Conservation (phyloP, 495 filamentous ascomycete genomes). For the Aspergillus leporis region DNA sequence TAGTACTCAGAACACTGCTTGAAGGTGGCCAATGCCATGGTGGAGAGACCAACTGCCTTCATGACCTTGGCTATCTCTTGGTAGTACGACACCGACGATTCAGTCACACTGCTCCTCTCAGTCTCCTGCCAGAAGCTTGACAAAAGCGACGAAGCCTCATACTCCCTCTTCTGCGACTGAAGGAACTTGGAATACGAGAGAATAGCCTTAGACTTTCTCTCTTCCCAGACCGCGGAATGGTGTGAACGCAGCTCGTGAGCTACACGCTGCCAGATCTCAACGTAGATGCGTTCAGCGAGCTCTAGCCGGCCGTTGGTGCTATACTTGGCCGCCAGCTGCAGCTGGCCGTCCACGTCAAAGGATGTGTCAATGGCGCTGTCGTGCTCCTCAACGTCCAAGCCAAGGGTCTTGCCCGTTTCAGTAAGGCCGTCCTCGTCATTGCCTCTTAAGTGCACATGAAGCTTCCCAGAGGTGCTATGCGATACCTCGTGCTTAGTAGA, state of each 20-base stretch:
- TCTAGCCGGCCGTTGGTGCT: slow-evolving; percentile 24
- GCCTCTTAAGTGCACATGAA: slow-evolving; percentile 13
- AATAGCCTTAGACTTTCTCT: slow-evolving; percentile 34
- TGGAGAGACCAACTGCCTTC: slow-evolving; percentile 37
- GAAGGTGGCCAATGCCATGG: slow-evolving; percentile 36
- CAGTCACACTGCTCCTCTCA: slow-evolving; percentile 25
- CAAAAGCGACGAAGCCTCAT: slow-evolving; percentile 37
- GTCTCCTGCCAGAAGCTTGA: slow-evolving; percentile 43
- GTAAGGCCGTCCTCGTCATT: slow-evolving; percentile 4
- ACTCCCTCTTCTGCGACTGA: slow-evolving; percentile 32
- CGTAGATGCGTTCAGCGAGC: slow-evolving; percentile 35
- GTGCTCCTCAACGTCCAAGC: slow-evolving; percentile 20
- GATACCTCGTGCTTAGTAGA: slow-evolving; percentile 14
- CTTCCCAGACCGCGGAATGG: slow-evolving; percentile 32
- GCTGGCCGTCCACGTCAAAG: slow-evolving; percentile 16
- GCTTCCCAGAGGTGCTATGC: slow-evolving; percentile 5
- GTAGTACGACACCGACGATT: slow-evolving; percentile 30
- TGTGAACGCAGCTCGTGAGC: slow-evolving; percentile 32
- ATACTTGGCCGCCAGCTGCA: slow-evolving; percentile 25
- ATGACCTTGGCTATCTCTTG: slow-evolving; percentile 39
- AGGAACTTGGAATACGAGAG: slow-evolving; percentile 38
- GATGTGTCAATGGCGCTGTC: slow-evolving; percentile 19
- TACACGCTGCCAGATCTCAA: slow-evolving; percentile 41
- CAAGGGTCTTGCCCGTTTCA: slow-evolving; percentile 18
- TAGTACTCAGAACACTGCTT: slow-evolving; percentile 35